phyloP scores from a whole-genome alignment of 1,139 yeast genomes.

The Hemisphaericaspora lyxosophila region DNA sequence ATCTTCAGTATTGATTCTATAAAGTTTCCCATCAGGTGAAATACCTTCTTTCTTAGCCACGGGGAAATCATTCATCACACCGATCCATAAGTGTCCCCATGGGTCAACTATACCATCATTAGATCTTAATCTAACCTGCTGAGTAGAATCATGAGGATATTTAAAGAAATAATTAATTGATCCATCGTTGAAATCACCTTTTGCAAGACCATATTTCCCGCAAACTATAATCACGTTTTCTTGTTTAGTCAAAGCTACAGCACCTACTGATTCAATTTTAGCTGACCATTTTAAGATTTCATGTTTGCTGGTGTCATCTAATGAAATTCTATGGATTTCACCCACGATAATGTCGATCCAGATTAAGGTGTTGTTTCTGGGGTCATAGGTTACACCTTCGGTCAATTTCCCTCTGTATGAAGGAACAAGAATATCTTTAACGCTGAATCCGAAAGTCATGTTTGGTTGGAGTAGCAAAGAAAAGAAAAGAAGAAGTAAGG shows the following conservation, averaged over 20 bases:
- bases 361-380: slow-evolving; percentile 52
- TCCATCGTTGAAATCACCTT: slow-evolving; percentile 43
- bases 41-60: slow-evolving; percentile 20
- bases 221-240: slow-evolving; percentile 49
- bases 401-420: slow-evolving; percentile 53
- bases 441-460: slow-evolving; percentile 12
- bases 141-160: slow-evolving; percentile 39
- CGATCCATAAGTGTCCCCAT: slow-evolving; percentile 68
- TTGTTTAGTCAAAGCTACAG: slow-evolving; percentile 56
- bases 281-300: slow-evolving; percentile 40
- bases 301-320: slow-evolving; percentile 29
- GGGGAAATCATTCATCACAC: slow-evolving; percentile 67
- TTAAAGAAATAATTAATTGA: slow-evolving; percentile 42
- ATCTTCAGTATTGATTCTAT: slow-evolving; percentile 38
- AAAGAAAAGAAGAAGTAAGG: background rate
- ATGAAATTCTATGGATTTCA: slow-evolving; percentile 50
- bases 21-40: slow-evolving; percentile 43
- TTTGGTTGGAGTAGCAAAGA: background rate
- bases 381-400: slow-evolving; percentile 69
- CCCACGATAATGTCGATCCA: slow-evolving; percentile 73
- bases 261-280: slow-evolving; percentile 52
- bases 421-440: slow-evolving; percentile 34
- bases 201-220: slow-evolving; percentile 56
- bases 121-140: slow-evolving; percentile 49
- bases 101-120: slow-evolving; percentile 76